Evolutionary conservation across 176 grass and related monocot genomes (phyloP).

Genomic region (Cymbopogon citratus): DNA sequence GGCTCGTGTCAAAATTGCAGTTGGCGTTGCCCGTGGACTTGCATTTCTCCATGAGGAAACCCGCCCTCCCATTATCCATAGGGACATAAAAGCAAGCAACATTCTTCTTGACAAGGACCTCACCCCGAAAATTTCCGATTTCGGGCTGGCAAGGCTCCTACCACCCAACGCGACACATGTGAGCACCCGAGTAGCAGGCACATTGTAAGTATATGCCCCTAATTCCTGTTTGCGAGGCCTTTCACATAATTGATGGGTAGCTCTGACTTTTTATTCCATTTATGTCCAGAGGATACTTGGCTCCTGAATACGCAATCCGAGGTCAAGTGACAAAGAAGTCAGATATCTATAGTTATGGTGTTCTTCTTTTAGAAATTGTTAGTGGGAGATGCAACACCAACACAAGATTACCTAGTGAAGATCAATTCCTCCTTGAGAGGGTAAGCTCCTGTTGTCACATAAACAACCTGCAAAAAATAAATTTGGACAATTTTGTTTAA

Average conservation of each 20-base stretch:
- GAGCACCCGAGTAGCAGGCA: constrained; percentile 88
- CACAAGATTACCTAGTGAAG: constrained; percentile 49
- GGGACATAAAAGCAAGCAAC: constrained; percentile 98
- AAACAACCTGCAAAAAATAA: neutral
- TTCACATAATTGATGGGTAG: neutral
- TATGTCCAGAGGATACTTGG: constrained; percentile 66
- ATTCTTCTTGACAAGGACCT: constrained; percentile 87
- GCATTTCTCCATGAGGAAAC: constrained; percentile 90
- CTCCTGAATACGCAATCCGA: constrained; percentile 90
- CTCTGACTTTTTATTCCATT: constrained; percentile 11
- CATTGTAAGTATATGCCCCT: constrained; percentile 54
- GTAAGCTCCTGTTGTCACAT: constrained; percentile 32
- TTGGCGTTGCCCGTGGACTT: constrained; percentile 70
- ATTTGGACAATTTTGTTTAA: neutral
- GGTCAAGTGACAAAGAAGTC: constrained; percentile 86
- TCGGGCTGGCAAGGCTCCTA: constrained; percentile 73
- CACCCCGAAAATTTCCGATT: constrained; percentile 79
- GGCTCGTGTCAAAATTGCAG: constrained; percentile 64
- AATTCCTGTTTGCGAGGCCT: neutral
- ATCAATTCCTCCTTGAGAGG: constrained; percentile 77
- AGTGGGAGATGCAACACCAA: constrained; percentile 74
- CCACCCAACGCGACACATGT: constrained; percentile 75
- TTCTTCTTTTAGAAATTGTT: constrained; percentile 81
- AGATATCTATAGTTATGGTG: constrained; percentile 75
- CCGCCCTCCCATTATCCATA: constrained; percentile 58